Evolutionary conservation across 495 filamentous ascomycete species (phyloP).

Genomic region (Aspergillus diversus): DNA sequence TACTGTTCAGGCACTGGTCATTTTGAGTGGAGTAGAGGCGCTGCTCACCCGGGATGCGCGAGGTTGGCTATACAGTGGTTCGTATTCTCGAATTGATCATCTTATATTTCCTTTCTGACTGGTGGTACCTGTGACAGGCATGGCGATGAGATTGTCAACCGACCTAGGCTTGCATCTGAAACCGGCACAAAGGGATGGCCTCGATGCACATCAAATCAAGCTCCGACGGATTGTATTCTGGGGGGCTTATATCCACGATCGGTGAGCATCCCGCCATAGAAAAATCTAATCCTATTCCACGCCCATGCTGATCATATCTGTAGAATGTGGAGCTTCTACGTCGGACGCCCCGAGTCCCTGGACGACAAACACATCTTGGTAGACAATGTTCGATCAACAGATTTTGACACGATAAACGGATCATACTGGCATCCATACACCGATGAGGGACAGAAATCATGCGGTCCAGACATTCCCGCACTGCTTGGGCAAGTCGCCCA

Average conservation of each 20-base stretch:
- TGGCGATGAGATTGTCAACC: background rate
- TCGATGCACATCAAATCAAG: background rate
- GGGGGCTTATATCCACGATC: background rate
- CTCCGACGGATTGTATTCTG: background rate
- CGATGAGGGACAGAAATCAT: background rate
- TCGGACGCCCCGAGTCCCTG: background rate
- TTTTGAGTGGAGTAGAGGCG: conserved; percentile 29
- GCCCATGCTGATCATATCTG: too few relatives aligned
- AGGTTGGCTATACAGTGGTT: conserved; percentile 35
- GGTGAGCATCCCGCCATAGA: background rate
- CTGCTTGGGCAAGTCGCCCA: background rate
- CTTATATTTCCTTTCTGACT: too few relatives aligned
- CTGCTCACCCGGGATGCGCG: conserved; percentile 26
- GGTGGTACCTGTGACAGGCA: background rate
- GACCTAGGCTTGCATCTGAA: background rate
- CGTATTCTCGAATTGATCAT: too few relatives aligned
- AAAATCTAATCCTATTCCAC: background rate
- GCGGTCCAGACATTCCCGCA: background rate
- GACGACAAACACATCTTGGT: background rate
- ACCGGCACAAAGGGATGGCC: background rate
- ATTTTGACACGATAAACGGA: background rate
- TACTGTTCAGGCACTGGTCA: conserved; percentile 32
- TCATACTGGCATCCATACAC: background rate
- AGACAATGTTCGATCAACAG: background rate
- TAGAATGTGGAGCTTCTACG: background rate